Conservation (phyloP, 345 rosid genomes). For the Populus pruinosa region DNA sequence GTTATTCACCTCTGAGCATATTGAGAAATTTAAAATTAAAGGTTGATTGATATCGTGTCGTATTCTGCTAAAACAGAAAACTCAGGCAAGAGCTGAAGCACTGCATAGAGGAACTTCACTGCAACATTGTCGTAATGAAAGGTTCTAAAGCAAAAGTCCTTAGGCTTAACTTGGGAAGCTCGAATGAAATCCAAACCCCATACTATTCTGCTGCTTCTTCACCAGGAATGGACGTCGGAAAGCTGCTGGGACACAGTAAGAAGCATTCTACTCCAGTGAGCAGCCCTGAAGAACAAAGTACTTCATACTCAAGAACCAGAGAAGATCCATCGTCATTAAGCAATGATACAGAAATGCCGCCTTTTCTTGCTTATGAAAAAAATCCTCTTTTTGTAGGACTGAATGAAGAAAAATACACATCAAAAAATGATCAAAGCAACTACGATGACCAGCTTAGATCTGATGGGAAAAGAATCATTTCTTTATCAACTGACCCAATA, state of each 20-base stretch:
- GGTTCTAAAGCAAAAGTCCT: slow-evolving; percentile 62
- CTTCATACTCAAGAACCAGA: slow-evolving; percentile 36
- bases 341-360: slow-evolving; percentile 31
- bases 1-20: neutral
- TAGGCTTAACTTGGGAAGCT: slow-evolving; percentile 53
- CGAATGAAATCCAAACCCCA: slow-evolving; percentile 51
- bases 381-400: slow-evolving; percentile 62
- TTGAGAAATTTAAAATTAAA: neutral
- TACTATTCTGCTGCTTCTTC: slow-evolving; percentile 55
- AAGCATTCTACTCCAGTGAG: slow-evolving; percentile 66
- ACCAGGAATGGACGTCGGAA: slow-evolving; percentile 33
- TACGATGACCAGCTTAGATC: slow-evolving; percentile 16
- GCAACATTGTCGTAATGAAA: slow-evolving; percentile 62
- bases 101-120: slow-evolving; percentile 64
- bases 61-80: slow-evolving; percentile 45
- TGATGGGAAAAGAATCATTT: slow-evolving; percentile 25
- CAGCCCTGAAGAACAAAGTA: slow-evolving; percentile 57
- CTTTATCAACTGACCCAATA: slow-evolving; percentile 21
- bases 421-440: slow-evolving; percentile 16
- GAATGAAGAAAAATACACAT: slow-evolving; percentile 22
- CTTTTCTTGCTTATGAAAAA: slow-evolving; percentile 41
- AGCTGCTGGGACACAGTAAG: slow-evolving; percentile 29
- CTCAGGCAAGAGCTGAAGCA: slow-evolving; percentile 58
- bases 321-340: slow-evolving; percentile 32
- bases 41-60: neutral